Conservation (phyloP, 2,329 filamentous ascomycete genomes). For the Akanthomyces lecanii region DNA sequence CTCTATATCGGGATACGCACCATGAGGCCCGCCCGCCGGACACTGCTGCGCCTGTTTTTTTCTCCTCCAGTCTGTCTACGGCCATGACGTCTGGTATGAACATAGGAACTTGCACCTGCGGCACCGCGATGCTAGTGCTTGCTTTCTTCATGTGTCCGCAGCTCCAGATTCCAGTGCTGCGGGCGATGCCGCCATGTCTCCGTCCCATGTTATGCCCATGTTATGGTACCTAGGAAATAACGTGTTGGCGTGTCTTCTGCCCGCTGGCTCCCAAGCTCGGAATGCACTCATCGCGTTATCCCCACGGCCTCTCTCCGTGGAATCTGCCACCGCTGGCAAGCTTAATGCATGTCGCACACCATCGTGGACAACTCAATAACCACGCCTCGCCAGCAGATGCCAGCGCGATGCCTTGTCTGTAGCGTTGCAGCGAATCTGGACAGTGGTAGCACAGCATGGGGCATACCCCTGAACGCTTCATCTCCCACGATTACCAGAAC, state of each 20-base stretch:
- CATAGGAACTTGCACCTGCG: background rate
- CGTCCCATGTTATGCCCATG: background rate
- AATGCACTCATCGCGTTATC: background rate
- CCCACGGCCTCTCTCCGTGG: background rate
- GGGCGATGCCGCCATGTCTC: background rate
- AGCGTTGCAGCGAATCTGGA: background rate
- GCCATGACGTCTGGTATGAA: too few species aligned
- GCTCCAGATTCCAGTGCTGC: background rate
- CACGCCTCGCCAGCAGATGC: background rate
- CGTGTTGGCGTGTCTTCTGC: too few species aligned
- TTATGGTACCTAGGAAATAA: background rate
- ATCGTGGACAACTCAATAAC: background rate
- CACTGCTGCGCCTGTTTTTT: background rate
- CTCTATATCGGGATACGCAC: constrained; percentile 17
- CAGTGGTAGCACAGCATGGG: background rate
- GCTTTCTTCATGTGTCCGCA: background rate
- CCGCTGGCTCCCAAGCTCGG: background rate
- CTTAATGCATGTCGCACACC: background rate
- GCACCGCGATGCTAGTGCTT: background rate
- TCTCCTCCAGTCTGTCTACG: too few species aligned
- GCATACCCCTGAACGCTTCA: background rate
- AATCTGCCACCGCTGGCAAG: background rate
- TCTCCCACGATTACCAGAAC: background rate
- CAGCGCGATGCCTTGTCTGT: background rate
- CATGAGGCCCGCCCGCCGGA: background rate